Evolutionary conservation across 2,329 filamentous ascomycete genomes (phyloP), one percentile per base, ranked within the genome.

Genomic region (Curvularia sp.): DNA sequence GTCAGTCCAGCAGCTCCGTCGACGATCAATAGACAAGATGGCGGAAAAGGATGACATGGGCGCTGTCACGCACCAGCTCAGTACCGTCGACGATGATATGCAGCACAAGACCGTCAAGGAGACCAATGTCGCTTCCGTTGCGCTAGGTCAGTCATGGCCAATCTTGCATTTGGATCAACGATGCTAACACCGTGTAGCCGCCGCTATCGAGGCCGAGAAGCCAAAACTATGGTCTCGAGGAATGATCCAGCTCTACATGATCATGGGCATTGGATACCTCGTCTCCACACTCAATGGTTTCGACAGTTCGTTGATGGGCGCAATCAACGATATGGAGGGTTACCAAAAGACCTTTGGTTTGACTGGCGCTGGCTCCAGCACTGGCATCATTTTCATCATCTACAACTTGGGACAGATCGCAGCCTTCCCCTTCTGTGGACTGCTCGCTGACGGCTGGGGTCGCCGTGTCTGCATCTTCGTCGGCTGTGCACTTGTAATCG

Each of bases 381-480:
- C 82, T 0, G 82, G 82, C 39, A 82, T 83, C 59, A 80, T 83
- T 49, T 75, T 76, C 66, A 75, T 75, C 58, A 67, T 73, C 53
- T 83, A 83, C 71, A 79, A 83, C 56, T 67, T 82, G 5, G 83
- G 82, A 3, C 80, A 83, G 66, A 84, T 84, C 35, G 79, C 79
- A 1, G 82, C 81, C 0, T 82, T 83, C 50, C 82, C 82, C 5
- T 77, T 78, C 60, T 78, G 76, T 53, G 76, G 76, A 22, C 72
- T 77, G 58, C 66, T 78, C 39, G 76, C 75, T 26, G 77, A 79
- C 53, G 74, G 75, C 30, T 78, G 76, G 41, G 85, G 85, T 50
- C 80, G 85, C 58, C 79, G 83, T 33, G 70, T 80, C 30, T 84
- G 84, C 57, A 87, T 87, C 62, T 85, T 86, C 58, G 76, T 84